Evolutionary conservation across 306 rosid genomes (phyloP).

Genomic region (Oemleria cerasiformis): DNA sequence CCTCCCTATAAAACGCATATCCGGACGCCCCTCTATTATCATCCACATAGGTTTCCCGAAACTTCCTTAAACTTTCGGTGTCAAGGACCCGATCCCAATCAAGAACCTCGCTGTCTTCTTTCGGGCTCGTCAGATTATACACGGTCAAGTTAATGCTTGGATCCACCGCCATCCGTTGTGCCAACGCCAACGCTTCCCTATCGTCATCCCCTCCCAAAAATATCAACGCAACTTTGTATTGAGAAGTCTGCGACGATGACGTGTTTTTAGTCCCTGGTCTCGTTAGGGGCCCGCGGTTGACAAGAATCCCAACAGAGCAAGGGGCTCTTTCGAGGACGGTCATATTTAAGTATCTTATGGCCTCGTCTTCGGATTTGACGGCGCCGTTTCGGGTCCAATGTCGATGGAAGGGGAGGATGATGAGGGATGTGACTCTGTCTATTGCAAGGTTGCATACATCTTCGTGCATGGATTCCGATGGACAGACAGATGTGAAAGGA

Average conservation of each 20-base stretch:
- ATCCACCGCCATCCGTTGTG: slow-evolving; percentile 45
- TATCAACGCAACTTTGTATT: slow-evolving; percentile 37
- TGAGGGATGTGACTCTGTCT: slow-evolving; percentile 41
- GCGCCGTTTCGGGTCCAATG: slow-evolving; percentile 42
- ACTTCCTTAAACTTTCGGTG: slow-evolving; percentile 6
- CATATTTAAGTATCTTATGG: slow-evolving; percentile 38
- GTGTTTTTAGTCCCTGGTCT: neutral
- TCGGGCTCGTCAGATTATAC: neutral
- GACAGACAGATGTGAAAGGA: slow-evolving; percentile 48
- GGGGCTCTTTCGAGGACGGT: slow-evolving; percentile 47
- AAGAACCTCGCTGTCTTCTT: neutral
- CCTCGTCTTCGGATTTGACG: slow-evolving; percentile 36
- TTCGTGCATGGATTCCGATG: slow-evolving; percentile 47
- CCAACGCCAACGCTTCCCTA: slow-evolving; percentile 43
- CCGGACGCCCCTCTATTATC: no score
- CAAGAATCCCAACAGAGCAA: slow-evolving; percentile 55
- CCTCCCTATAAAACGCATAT: neutral
- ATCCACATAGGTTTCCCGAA: neutral
- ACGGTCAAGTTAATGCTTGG: slow-evolving; percentile 15
- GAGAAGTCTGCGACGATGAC: slow-evolving; percentile 1
- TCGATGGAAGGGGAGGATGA: slow-evolving; percentile 56
- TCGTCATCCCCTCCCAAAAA: slow-evolving; percentile 67
- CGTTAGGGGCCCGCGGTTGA: slow-evolving; percentile 35
- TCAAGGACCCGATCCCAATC: slow-evolving; percentile 3
- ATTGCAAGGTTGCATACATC: slow-evolving; percentile 52